phyloP scores from a whole-genome alignment of 371 early-diverging fungal genomes.

The Mucor lusitanicus region DNA sequence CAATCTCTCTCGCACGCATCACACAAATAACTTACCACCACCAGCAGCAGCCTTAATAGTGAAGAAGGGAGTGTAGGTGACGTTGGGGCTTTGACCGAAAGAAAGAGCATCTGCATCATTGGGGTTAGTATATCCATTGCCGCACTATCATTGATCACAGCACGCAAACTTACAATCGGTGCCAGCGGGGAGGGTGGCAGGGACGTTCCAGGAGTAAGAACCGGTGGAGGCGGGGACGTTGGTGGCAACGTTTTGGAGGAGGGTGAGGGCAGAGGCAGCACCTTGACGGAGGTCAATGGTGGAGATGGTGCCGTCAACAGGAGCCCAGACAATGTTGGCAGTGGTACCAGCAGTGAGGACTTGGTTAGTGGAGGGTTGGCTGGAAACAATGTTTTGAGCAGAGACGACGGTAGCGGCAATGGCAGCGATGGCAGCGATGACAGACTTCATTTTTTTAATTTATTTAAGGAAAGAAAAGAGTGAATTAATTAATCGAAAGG shows the following conservation, averaged over 20 bases:
- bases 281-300: constrained; percentile 41
- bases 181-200: constrained; percentile 33
- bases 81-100: constrained; percentile 19
- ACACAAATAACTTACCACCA: constrained; percentile 15
- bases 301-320: constrained; percentile 32
- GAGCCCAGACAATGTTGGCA: constrained; percentile 39
- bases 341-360: constrained; percentile 37
- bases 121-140: not conserved
- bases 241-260: constrained; percentile 20
- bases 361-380: constrained; percentile 37
- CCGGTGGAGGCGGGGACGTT: constrained; percentile 36
- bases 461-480: constrained; percentile 11
- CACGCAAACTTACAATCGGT: constrained; percentile 43
- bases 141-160: not conserved
- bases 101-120: constrained; percentile 13
- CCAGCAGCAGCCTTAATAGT: constrained; percentile 37
- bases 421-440: constrained; percentile 39
- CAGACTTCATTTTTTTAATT: constrained; percentile 29
- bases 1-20: not conserved
- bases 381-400: constrained; percentile 26
- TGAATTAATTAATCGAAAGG: not conserved
- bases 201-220: constrained; percentile 42
- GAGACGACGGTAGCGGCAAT: constrained; percentile 36
- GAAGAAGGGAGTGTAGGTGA: constrained; percentile 37
- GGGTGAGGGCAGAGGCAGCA: constrained; percentile 10